Evolutionary conservation across 306 rosid species (phyloP), one percentile per base, ranked within the genome.

Genomic region (Citrullus mucosospermus): DNA sequence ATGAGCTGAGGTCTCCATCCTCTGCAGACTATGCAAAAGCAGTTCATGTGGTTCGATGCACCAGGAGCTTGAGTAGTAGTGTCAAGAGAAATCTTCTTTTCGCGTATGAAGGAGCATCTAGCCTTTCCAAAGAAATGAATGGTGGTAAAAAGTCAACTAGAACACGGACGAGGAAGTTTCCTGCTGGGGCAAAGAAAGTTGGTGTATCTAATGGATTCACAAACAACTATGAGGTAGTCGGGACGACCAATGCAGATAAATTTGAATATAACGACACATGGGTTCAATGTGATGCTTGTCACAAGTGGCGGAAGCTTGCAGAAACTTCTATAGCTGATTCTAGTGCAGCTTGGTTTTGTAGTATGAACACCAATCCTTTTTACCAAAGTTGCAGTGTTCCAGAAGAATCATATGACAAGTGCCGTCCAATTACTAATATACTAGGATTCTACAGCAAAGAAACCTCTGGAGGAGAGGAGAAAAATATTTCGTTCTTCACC

Each of bases 221-320:
- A 70, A 80, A 84, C 71, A 78, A 58, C 82, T 73, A 70, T 59
- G 83, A 81, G 86, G 53, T 39, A 77, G 48, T 72, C 54, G 69
- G 83, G 80, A 80, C 83, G 50, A 74, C 60, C 82, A 43, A 59
- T 60, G 82, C 43, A 3, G 82, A 89, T 67, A 28, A 68, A 66
- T 71, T 76, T n/a, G 90, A 86, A 80, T 55, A 22, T 76, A 86
- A 82, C 22, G 98, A 95, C 74, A 92, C 88, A 2, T 95, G 98
- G 97, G 91, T 91, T 80, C 97, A 95, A 82, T 95, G 98, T 75
- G 98, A 92, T 87, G 88, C 91, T 76, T 95, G 98, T 81, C 87
- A 78, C 80, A 95, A 95, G 80, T 94, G 98, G 98, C 89, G 98
- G 86, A 91, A 86, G 88, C 88, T 92, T 82, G 86, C 81, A 51